These are phyloP conservation scores for Cystobasidium slooffiae DNA, from an alignment of 1,284 basidiomycete species.

Conservation along the genomic window DNA sequence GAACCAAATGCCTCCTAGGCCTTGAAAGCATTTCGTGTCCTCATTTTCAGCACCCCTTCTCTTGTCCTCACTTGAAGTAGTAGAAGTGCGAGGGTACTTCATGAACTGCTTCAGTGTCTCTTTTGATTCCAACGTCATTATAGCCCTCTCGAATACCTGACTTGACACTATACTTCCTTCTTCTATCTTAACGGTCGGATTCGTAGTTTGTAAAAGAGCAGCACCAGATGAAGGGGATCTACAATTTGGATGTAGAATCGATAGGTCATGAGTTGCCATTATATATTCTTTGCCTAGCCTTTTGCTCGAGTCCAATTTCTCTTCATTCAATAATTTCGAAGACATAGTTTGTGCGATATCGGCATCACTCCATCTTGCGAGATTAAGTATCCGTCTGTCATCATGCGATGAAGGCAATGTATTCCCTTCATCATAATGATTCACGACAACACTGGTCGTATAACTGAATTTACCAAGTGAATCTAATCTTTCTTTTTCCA, in stretches of 20 bases:
- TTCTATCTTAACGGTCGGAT: slow-evolving; percentile 29
- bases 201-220: slow-evolving; percentile 38
- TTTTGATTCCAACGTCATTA: slow-evolving; percentile 29
- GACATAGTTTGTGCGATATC: not conserved
- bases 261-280: slow-evolving; percentile 45
- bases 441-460: slow-evolving; percentile 41
- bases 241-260: slow-evolving; percentile 28
- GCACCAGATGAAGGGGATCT: not conserved
- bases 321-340: not conserved
- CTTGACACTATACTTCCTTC: slow-evolving; percentile 24
- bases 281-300: slow-evolving; percentile 9
- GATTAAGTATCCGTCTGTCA: slow-evolving; percentile 36
- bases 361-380: slow-evolving; percentile 13
- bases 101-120: slow-evolving; percentile 20
- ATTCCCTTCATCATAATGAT: slow-evolving; percentile 34
- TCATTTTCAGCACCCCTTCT: not conserved
- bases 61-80: not conserved
- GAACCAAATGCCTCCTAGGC: slow-evolving; percentile 52
- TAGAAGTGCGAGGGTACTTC: not conserved
- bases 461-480: slow-evolving; percentile 25
- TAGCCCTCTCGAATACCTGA: slow-evolving; percentile 34
- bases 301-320: not conserved
- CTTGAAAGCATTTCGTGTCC: slow-evolving; percentile 32
- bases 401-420: not conserved
- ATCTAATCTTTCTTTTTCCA: slow-evolving; percentile 25